Base-by-base conservation (phyloP, 768 basidiomycete genomes). In the Panellus pusillus region DNA sequence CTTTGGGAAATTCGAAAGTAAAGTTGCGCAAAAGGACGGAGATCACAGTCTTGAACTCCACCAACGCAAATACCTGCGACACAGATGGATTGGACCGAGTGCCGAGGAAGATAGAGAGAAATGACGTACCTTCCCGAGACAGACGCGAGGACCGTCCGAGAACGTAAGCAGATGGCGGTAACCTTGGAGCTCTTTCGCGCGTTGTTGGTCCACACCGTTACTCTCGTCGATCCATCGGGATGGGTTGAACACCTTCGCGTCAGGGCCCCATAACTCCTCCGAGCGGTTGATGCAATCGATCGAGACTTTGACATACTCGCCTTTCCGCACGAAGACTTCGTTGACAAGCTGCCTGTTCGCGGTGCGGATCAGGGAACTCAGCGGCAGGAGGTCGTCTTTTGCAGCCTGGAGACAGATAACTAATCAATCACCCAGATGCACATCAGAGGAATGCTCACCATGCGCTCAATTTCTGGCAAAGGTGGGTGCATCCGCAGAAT, bases 211-310 rank as follows among this genome's bases (percentile, higher is more conserved):
- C 24, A 3, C 29, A n/a, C 28, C 40, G 3, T 20, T 2, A 14
- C 31, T 35, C 19, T 44, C 20, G 48, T 50, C 37, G 20, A 51
- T 39, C 58, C 79, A 80, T 7, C 78, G 71, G 35, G 71, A 66
- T 0, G 78, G 79, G 4, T 66, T 66, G 60, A 79, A 80, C 44
- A 70, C 64, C 28, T 64, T 70, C 15, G 77, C 74, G 38, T 77
- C 71, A 0, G 66, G 43, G 5, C 81, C 80, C 74, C 79, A 82
- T 19, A 77, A 58, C 7, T 49, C 60, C 13, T 63, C 60, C 6
- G 73, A 71, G 20, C 65, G 61, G 57, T 82, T 79, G 35, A 81
- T 66, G 39, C 58, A 60, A 14, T 61, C 49, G 43, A 79, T 67
- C 0, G 78, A 72, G 3, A 77, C 54, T 4, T 63, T 63, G 9